Evolutionary conservation across 352 stramenopile genomes (phyloP).

Genomic region (Phytophthora constricta): DNA sequence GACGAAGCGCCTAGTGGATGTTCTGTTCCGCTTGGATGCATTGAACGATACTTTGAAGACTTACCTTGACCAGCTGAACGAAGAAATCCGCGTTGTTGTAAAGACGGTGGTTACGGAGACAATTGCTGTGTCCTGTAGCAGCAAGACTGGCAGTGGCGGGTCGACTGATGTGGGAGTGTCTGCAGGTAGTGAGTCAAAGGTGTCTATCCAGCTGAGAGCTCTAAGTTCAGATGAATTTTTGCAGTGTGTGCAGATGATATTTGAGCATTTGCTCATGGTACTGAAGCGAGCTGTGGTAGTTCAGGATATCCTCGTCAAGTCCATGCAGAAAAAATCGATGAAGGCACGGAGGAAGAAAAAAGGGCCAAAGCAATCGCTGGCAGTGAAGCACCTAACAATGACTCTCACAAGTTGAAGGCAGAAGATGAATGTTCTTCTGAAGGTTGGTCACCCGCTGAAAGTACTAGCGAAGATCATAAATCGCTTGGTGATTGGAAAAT

Average conservation of each 20-base stretch:
- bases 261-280: conserved; percentile 86
- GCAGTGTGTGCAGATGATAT: conserved; percentile 90
- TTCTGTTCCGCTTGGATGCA: conserved; percentile 80
- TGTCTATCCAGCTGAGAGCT: conserved; percentile 80
- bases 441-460: conserved; percentile 55
- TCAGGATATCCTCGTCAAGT: conserved; percentile 69
- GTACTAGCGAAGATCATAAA: conserved; percentile 52
- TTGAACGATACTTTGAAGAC: conserved; percentile 73
- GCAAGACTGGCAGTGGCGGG: conserved; percentile 33
- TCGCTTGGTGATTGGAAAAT: conserved; percentile 78
- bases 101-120: conserved; percentile 91
- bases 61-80: conserved; percentile 83
- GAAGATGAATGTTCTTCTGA: conserved; percentile 7
- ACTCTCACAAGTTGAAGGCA: conserved; percentile 16
- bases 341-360: conserved; percentile 50
- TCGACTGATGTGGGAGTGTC: conserved; percentile 28
- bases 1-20: conserved; percentile 63
- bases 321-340: conserved; percentile 76
- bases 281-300: conserved; percentile 83
- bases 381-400: conserved; percentile 16
- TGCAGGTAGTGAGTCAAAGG: conserved; percentile 69
- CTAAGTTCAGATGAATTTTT: conserved; percentile 87
- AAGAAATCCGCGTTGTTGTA: conserved; percentile 89
- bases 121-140: conserved; percentile 71
- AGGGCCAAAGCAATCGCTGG: conserved; percentile 17